These are phyloP conservation scores for Diutina neorugosa DNA, from an alignment of 1,139 yeast species.

Conservation along the genomic window DNA sequence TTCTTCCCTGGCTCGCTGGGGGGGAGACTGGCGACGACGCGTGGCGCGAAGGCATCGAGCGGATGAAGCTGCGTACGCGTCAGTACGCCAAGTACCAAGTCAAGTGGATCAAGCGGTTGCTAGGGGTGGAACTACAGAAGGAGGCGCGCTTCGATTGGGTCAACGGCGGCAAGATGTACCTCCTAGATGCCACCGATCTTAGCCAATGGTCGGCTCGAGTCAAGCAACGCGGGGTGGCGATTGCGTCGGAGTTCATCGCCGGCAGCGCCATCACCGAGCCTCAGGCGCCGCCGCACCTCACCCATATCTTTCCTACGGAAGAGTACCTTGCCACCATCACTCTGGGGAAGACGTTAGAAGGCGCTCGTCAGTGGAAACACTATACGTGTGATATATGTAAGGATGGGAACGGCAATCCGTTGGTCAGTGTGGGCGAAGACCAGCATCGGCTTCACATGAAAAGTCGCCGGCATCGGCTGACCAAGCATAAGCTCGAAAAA, in stretches of 20 bases:
- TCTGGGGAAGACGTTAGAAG: constrained; percentile 26
- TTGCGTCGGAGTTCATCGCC: constrained; percentile 28
- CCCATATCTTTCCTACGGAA: constrained; percentile 18
- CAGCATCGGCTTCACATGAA: constrained; percentile 58
- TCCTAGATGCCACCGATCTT: constrained; percentile 71
- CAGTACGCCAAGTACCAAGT: constrained; percentile 83
- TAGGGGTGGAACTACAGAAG: constrained; percentile 48
- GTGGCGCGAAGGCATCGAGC: constrained; percentile 41
- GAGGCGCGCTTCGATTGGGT: constrained; percentile 36
- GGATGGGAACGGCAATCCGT: constrained; percentile 40
- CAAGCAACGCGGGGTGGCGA: constrained; percentile 36
- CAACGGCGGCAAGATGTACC: constrained; percentile 52
- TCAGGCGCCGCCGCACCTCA: constrained; percentile 34
- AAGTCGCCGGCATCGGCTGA: constrained; percentile 46
- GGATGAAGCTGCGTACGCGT: constrained; percentile 77
- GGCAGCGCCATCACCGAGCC: constrained; percentile 17
- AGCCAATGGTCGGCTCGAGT: constrained; percentile 48
- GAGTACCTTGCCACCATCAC: constrained; percentile 12
- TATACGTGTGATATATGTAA: constrained; percentile 54
- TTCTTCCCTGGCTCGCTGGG: constrained; percentile 59
- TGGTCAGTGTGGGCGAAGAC: constrained; percentile 63
- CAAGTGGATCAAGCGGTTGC: constrained; percentile 78
- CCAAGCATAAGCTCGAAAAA: background rate
- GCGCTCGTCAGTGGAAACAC: constrained; percentile 53
- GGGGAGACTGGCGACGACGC: constrained; percentile 8